Base-by-base conservation (phyloP, 441 rosid genomes). In the Adansonia madagascariensis region DNA sequence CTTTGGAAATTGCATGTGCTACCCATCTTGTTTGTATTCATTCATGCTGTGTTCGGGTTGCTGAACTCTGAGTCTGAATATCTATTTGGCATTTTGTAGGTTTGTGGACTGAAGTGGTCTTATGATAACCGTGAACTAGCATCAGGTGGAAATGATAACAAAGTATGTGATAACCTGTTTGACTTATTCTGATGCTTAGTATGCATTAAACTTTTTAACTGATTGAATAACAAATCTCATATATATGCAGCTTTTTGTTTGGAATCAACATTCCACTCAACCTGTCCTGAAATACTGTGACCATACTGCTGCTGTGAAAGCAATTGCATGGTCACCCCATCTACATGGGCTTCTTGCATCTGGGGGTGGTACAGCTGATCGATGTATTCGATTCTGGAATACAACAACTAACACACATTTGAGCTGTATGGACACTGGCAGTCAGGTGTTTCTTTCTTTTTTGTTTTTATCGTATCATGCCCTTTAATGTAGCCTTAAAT, bases 241-340 rank as follows among this genome's bases (percentile, higher is more conserved):
- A 70, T 14, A 53, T 77, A 17, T 85, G 84, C 92, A 95, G 99
- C 96, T 95, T 74, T 89, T 93, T 82, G 94, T 95, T 79, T 95
- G 99, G 99, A 95, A 93, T 82, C 98, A 93, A 79, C 97, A 93
- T 85, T 89, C 97, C 80, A 88, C 89, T 80, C 94, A 95, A 68
- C 99, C 99, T 7, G 89, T 93, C 50, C 74, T 92, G 66, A 95
- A 91, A 83, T 95, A 88, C 85, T 85, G 94, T 72, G 99, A 91
- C 81, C 99, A 95, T 86, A 91, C 94, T 3, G 99, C 99, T 10
- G 99, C 99, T 55, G 99, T 95, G 52, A 95, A 95, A 85, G 99
- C 99, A 67, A 95, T 95, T 80, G 97, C 99, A 68, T 95, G 99
- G 98, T 95, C 99, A 73, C 98, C 99, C 3, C 99, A 93, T 89